Conservation (phyloP, 345 rosid genomes). For the Salix arbutifolia region DNA sequence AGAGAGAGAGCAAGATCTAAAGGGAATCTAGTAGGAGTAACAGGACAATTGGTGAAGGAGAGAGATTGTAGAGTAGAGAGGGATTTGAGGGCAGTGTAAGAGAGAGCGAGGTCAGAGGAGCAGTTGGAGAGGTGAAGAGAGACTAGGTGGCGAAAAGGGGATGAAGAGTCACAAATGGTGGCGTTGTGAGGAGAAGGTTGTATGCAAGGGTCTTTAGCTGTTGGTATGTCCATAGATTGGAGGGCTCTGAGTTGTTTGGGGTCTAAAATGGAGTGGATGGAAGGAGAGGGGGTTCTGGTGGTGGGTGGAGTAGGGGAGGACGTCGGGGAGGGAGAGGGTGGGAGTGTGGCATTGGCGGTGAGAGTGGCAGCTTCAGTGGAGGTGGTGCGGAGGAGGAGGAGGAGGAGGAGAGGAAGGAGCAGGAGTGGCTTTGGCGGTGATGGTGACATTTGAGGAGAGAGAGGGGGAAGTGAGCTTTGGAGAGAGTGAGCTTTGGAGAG, state of each 20-base stretch:
- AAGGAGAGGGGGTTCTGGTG: constrained; percentile 18
- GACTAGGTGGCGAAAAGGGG: constrained; percentile 71
- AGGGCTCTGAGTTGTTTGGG: constrained; percentile 77
- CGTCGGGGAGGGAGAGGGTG: constrained; percentile 31
- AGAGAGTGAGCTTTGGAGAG: constrained; percentile 1
- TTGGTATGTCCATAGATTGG: constrained; percentile 63
- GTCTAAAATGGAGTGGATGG: constrained; percentile 54
- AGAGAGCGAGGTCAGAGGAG: constrained; percentile 56
- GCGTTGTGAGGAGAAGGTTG: constrained; percentile 37
- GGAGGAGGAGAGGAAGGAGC: constrained; percentile 23
- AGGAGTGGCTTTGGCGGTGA: constrained; percentile 21
- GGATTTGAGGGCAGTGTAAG: constrained; percentile 51
- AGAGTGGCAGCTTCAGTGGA: constrained; percentile 15
- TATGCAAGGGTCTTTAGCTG: constrained; percentile 61
- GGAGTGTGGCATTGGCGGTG: neutral
- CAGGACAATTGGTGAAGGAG: constrained; percentile 65
- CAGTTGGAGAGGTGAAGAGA: constrained; percentile 77
- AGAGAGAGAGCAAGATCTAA: constrained; percentile 55
- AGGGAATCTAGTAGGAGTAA: constrained; percentile 58
- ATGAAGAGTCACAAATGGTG: constrained; percentile 52
- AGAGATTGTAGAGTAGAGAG: constrained; percentile 70
- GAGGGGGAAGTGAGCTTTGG: neutral
- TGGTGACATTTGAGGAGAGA: neutral
- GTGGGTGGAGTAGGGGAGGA: constrained; percentile 20
- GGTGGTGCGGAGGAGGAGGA: constrained; percentile 18